Base-by-base conservation (phyloP, 2,329 filamentous ascomycete genomes). In the Cladophialophora psammophila region DNA sequence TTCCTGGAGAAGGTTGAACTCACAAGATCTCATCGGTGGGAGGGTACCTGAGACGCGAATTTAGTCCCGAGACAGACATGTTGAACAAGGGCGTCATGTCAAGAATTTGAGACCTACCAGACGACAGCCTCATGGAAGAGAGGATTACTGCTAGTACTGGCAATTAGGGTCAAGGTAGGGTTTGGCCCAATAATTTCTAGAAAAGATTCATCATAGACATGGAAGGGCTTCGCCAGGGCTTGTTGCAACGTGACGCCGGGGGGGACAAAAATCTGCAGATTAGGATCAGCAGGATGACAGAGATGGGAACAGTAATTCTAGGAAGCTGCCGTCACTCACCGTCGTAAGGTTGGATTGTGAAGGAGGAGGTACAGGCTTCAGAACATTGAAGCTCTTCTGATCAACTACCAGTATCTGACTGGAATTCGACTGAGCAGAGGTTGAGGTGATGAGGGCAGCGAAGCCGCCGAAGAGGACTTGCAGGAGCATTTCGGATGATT, bases 91-190 rank as follows among this genome's bases (percentile, higher is more conserved):
- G 32, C 56, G 34, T 18, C 12, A 34, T 45, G 8, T 36, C 26
- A 35, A 58, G 55, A 15, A 26, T n/a, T 48, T 12, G 45, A 26
- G 10, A 61, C 76, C 31, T 80, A 82, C 83, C 84, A 87, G 0
- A 85, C 80, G 9, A 85, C 83, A 6, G 85, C 85, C 70, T 88
- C 86, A 63, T 87, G 86, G 53, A 85, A 87, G 5, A 85, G 71
- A 0, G 83, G 83, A 55, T 85, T 78, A 0, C 74, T 75, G 0
- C 77, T 79, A 0, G 81, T 78, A 4, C 80, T 76, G 1, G 82
- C 83, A 7, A 86, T 79, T 13, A 85, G 75, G 0, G 85, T 85
- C 67, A 87, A 72, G 0, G 82, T 82, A 0, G 85, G 84, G 45
- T 82, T 76, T 0, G 73, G 38, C 4, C 85, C 85, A 20, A 87